Percentiles rank a stretch among this genome's conserved stretches.
Evolutionary conservation across 768 basidiomycete species (phyloP).

Genomic region (Termitomyces heimii): DNA sequence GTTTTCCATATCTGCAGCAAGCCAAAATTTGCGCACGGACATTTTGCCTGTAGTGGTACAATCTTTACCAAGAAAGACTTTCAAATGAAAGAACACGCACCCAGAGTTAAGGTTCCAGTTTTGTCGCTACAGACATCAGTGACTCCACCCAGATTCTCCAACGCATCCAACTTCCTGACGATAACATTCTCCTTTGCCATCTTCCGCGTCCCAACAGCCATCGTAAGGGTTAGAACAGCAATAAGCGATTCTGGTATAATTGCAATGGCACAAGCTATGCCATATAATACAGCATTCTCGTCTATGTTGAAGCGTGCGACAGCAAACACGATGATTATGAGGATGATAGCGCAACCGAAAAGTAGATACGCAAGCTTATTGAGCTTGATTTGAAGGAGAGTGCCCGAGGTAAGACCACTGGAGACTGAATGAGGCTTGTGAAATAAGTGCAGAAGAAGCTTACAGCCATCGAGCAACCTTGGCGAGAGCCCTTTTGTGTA

Average conservation of each 20-base stretch:
- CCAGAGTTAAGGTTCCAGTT: conserved; percentile 53
- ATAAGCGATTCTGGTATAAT: conserved; percentile 38
- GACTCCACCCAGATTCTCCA: conserved; percentile 57
- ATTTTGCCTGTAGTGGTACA: conserved; percentile 24
- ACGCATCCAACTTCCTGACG: conserved; percentile 56
- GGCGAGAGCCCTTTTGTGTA: conserved; percentile 15
- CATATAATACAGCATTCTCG: conserved; percentile 29
- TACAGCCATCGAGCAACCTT: conserved; percentile 22
- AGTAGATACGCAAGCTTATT: conserved; percentile 29
- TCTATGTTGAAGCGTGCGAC: conserved; percentile 25
- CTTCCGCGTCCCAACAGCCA: conserved; percentile 50
- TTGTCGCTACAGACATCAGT: conserved; percentile 56
- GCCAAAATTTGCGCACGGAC: conserved; percentile 34
- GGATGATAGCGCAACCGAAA: conserved; percentile 27
- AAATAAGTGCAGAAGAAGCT: conserved; percentile 5
- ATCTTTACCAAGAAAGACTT: neutral
- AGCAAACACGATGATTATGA: conserved; percentile 32
- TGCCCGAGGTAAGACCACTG: conserved; percentile 29
- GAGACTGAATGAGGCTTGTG: neutral
- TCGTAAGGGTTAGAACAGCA: conserved; percentile 49
- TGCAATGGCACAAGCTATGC: conserved; percentile 31
- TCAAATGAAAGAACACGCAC: conserved; percentile 6
- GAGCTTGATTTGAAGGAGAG: conserved; percentile 32
- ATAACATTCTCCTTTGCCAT: conserved; percentile 56
- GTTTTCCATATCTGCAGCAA: conserved; percentile 21